Evolutionary conservation across 2,329 filamentous ascomycete genomes (phyloP).

Genomic region (Penicillium sp.): DNA sequence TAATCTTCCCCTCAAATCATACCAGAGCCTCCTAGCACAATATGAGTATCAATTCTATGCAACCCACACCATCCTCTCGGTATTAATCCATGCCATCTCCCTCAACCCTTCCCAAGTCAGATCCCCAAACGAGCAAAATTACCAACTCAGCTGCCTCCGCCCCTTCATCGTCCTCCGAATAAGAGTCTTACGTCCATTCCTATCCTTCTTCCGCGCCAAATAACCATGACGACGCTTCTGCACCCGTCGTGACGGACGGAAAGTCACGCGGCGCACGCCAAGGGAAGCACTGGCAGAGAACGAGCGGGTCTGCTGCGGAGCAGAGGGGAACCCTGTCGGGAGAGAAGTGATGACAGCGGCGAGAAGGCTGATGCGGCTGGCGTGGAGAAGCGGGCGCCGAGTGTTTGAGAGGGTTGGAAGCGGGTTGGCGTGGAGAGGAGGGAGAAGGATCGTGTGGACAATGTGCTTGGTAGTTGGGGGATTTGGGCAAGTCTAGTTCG

Average conservation of each 20-base stretch:
- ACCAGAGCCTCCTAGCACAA: background rate
- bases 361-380: constrained; percentile 14
- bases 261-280: constrained; percentile 51
- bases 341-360: constrained; percentile 18
- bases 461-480: constrained; percentile 23
- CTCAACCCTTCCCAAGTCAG: background rate
- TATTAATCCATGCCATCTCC: background rate
- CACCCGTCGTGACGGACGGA: constrained; percentile 56
- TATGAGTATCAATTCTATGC: constrained; percentile 2
- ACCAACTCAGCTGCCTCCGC: constrained; percentile 53
- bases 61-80: background rate
- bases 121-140: constrained; percentile 8
- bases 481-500: constrained; percentile 18
- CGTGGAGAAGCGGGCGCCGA: constrained; percentile 18
- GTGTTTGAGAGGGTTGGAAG: constrained; percentile 30
- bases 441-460: constrained; percentile 35
- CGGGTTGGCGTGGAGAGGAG: constrained; percentile 32
- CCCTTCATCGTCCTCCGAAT: constrained; percentile 54
- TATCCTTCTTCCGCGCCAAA: constrained; percentile 50
- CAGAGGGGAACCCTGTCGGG: constrained; percentile 19
- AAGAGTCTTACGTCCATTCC: constrained; percentile 53
- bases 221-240: constrained; percentile 62
- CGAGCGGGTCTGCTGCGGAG: constrained; percentile 32
- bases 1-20: background rate
- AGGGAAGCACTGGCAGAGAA: constrained; percentile 47